A percentile compares a stretch with the other conserved stretches of the same genome.
Evolutionary conservation across 495 filamentous ascomycete genomes (phyloP).

Genomic region (Rostrohypoxylon terebratum): DNA sequence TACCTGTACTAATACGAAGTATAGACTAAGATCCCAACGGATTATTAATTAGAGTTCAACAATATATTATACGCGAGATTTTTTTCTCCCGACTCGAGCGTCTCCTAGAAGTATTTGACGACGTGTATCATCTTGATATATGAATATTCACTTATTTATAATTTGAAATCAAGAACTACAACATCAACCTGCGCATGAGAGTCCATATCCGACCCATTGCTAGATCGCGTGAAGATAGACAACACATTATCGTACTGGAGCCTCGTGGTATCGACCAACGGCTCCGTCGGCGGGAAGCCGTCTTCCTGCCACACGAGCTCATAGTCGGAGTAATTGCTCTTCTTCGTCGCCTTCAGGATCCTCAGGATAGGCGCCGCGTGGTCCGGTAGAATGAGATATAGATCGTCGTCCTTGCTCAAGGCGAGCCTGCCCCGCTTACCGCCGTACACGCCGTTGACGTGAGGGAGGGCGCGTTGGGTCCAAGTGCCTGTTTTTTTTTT

Average conservation of each 20-base stretch:
- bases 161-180: slow-evolving; percentile 54
- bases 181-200: slow-evolving; percentile 39
- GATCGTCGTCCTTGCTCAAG: slow-evolving; percentile 49
- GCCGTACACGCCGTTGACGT: slow-evolving; percentile 46
- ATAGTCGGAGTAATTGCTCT: slow-evolving; percentile 44
- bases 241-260: slow-evolving; percentile 52
- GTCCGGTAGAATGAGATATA: slow-evolving; percentile 55
- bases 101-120: background rate
- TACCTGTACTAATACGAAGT: slow-evolving; percentile 36
- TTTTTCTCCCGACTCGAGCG: background rate
- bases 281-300: slow-evolving; percentile 51
- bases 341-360: slow-evolving; percentile 50
- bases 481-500: slow-evolving; percentile 48
- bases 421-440: slow-evolving; percentile 54
- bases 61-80: background rate
- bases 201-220: slow-evolving; percentile 12
- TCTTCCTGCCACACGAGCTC: slow-evolving; percentile 50
- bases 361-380: slow-evolving; percentile 39
- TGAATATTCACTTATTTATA: slow-evolving; percentile 27
- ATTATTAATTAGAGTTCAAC: slow-evolving; percentile 5
- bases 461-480: slow-evolving; percentile 46
- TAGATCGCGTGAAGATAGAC: slow-evolving; percentile 51
- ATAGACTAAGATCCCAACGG: slow-evolving; percentile 34
- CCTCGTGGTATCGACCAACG: slow-evolving; percentile 53
- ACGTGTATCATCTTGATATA: background rate